Conservation (phyloP, 306 rosid genomes). For the Chamaecrista fasciculata region DNA sequence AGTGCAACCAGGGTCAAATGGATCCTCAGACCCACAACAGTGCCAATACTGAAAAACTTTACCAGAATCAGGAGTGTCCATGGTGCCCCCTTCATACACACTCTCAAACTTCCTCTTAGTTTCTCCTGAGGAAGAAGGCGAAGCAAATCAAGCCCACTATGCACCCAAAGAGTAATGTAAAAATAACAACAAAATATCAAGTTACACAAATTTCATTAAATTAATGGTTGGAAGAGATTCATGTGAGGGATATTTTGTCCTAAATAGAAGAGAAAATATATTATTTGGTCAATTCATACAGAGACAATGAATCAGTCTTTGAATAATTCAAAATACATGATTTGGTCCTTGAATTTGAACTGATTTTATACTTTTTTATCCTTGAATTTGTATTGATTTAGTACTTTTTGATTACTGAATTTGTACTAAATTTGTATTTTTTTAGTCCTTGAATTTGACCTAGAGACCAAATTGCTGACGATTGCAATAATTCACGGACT, state of each 20-base stretch:
- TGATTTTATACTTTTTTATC: no score
- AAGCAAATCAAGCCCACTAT: constrained; percentile 26
- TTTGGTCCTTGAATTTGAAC: no score
- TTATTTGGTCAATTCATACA: no score
- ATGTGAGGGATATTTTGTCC: neutral
- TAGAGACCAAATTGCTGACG: no score
- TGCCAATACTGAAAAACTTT: constrained; percentile 92
- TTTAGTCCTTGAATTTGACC: no score
- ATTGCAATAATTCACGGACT: no score
- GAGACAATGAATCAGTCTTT: no score
- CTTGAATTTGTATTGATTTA: no score
- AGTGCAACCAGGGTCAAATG: constrained; percentile 80
- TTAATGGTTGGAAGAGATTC: constrained; percentile 14
- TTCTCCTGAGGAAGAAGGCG: constrained; percentile 56
- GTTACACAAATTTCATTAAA: constrained; percentile 6
- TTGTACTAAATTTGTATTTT: no score
- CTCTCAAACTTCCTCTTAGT: constrained; percentile 96
- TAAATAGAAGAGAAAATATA: no score
- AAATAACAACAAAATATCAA: constrained; percentile 24
- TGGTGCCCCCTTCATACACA: constrained; percentile 79
- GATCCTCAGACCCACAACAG: constrained; percentile 94
- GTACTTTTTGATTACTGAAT: no score
- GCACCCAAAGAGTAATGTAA: constrained; percentile 9
- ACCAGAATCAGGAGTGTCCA: constrained; percentile 82
- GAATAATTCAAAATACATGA: no score